A percentile compares a stretch with the other conserved stretches of the same genome.
Evolutionary conservation across 805 yeast species (phyloP).

Genomic region (Teunomyces funiuensis): DNA sequence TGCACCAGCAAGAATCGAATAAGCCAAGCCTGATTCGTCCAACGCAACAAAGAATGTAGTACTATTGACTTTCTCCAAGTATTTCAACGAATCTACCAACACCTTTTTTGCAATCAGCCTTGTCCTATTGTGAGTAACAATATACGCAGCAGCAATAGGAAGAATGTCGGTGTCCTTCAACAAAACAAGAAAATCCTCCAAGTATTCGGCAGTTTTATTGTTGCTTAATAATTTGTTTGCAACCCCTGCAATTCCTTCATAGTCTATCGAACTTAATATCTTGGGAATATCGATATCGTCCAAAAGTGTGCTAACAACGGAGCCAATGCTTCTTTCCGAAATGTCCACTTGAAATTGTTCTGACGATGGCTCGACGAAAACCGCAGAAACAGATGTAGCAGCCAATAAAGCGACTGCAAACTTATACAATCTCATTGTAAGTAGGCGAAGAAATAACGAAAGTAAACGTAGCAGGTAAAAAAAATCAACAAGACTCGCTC

Average conservation of each 20-base stretch:
- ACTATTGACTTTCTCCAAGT: constrained; percentile 18
- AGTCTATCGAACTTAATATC: constrained; percentile 14
- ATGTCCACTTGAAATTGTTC: constrained; percentile 10
- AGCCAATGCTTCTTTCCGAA: constrained; percentile 9
- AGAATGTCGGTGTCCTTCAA: constrained; percentile 24
- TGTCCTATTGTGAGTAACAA: constrained; percentile 25
- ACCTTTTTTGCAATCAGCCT: constrained; percentile 16
- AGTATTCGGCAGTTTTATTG: constrained; percentile 18
- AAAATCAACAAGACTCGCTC: neutral
- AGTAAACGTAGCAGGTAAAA: neutral
- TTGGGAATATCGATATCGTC: constrained; percentile 18
- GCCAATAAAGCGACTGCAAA: constrained; percentile 1
- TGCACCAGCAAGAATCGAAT: constrained; percentile 23
- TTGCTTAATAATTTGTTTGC: constrained; percentile 23
- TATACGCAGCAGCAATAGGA: constrained; percentile 22
- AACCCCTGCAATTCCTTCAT: constrained; percentile 30
- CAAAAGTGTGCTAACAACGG: constrained; percentile 11
- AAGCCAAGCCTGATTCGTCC: constrained; percentile 30
- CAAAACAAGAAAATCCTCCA: constrained; percentile 23
- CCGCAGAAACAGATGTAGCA: constrained; percentile 5
- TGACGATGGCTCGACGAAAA: constrained; percentile 10
- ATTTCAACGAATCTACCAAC: constrained; percentile 15
- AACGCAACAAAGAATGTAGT: constrained; percentile 29
- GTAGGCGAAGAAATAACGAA: neutral
- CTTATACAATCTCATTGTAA: constrained; percentile 2